phyloP scores from a whole-genome alignment of 169 alveolate species.

The Plasmodium coatneyi region DNA sequence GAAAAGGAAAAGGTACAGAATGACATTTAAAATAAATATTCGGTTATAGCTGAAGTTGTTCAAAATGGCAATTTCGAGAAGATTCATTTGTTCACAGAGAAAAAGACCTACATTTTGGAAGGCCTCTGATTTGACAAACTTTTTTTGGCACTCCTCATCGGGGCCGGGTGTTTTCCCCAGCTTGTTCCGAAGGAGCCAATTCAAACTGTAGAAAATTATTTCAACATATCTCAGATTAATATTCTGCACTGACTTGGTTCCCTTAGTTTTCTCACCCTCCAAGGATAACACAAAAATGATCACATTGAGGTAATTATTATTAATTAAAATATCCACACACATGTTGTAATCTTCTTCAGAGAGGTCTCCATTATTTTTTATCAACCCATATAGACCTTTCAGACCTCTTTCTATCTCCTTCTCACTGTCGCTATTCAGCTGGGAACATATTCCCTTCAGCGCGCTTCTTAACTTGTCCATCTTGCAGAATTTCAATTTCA shows the following conservation, averaged over 20 bases:
- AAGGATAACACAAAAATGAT: neutral
- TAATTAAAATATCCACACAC: conserved; percentile 19
- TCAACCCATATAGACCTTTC: conserved; percentile 20
- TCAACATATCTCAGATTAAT: conserved; percentile 36
- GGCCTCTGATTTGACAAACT: neutral
- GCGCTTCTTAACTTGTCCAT: neutral
- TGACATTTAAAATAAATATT: conserved; percentile 29
- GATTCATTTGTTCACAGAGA: conserved; percentile 32
- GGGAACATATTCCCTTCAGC: conserved; percentile 27
- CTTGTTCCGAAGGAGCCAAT: conserved; percentile 41
- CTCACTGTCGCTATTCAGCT: conserved; percentile 28
- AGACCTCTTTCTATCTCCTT: conserved; percentile 15
- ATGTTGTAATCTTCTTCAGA: conserved; percentile 6
- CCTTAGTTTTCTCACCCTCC: conserved; percentile 9
- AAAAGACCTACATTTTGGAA: conserved; percentile 25
- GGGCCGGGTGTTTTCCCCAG: conserved; percentile 1
- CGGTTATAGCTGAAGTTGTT: conserved; percentile 28
- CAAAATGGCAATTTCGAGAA: conserved; percentile 33
- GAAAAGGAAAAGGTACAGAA: conserved; percentile 43
- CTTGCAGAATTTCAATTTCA: neutral
- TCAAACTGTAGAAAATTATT: conserved; percentile 47
- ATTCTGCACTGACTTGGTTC: neutral
- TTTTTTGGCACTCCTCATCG: neutral
- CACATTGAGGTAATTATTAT: conserved; percentile 43
- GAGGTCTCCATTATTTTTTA: neutral